Evolutionary conservation across 1,284 basidiomycete species (phyloP).

Genomic region (Ustilago esculenta): DNA sequence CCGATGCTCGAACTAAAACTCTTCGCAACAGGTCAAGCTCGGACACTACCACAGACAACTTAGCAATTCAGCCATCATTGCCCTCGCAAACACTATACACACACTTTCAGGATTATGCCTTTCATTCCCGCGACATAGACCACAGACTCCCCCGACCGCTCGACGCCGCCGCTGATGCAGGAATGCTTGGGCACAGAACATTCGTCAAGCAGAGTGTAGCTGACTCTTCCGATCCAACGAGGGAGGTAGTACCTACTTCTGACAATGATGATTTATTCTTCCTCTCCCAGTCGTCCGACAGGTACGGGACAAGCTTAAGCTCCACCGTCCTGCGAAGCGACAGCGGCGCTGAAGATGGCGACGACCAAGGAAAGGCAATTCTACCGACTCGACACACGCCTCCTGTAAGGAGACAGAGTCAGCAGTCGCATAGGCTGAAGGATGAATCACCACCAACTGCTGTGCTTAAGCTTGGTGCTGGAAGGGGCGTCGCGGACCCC

Average conservation of each 20-base stretch:
- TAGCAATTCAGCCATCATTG: slow-evolving; percentile 12
- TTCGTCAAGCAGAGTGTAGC: neutral
- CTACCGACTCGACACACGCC: slow-evolving; percentile 3
- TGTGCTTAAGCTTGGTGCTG: too few species aligned
- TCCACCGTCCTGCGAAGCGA: neutral
- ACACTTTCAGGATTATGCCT: too few species aligned
- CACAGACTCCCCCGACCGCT: too few species aligned
- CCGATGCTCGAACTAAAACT: neutral
- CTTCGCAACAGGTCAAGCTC: slow-evolving; percentile 10
- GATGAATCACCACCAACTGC: neutral
- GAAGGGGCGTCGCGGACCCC: too few species aligned
- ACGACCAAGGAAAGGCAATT: slow-evolving; percentile 6
- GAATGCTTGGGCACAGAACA: slow-evolving; percentile 11
- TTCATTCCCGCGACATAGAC: neutral
- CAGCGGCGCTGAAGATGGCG: neutral
- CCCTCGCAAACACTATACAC: too few species aligned
- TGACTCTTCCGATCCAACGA: neutral
- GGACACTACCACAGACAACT: neutral
- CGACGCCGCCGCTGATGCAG: slow-evolving; percentile 11
- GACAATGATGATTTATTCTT: slow-evolving; percentile 42
- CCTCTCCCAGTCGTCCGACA: slow-evolving; percentile 26
- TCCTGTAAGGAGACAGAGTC: neutral
- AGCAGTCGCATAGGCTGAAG: too few species aligned
- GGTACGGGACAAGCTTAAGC: slow-evolving; percentile 4
- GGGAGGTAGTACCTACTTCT: slow-evolving; percentile 28